These are phyloP conservation scores for Helicostylum pulchrum DNA, from an alignment of 192 early-diverging fungal species.

Conservation along the genomic window DNA sequence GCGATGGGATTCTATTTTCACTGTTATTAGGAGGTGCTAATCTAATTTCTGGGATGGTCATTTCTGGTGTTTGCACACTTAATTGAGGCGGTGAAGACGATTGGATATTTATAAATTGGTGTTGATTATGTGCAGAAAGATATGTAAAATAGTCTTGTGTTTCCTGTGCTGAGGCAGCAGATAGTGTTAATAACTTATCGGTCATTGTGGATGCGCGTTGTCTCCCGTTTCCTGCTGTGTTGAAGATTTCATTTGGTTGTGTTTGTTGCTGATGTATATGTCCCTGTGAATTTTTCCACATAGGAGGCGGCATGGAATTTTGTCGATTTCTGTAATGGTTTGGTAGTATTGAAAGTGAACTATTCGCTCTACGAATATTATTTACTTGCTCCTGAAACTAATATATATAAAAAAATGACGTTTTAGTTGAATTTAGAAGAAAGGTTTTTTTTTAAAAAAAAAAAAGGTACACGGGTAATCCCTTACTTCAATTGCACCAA, in stretches of 20 bases:
- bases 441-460: not conserved
- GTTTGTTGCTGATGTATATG: too few species aligned
- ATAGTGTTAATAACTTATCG: not conserved
- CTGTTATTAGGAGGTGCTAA: constrained; percentile 13
- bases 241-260: not conserved
- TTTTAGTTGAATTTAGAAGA: constrained; percentile 8
- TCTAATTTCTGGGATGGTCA: constrained; percentile 18
- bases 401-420: not conserved
- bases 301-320: constrained; percentile 15
- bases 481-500: constrained; percentile 51
- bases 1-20: not conserved
- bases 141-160: constrained; percentile 15
- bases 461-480: too few species aligned
- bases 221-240: not conserved
- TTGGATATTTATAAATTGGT: not conserved
- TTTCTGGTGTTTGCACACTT: constrained; percentile 5
- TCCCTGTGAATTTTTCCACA: constrained; percentile 4
- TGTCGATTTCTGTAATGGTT: not conserved
- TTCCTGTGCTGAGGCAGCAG: not conserved
- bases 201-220: constrained; percentile 15
- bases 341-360: not conserved
- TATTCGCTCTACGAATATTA: constrained; percentile 12
- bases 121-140: constrained; percentile 1
- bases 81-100: constrained; percentile 2
- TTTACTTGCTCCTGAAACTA: constrained; percentile 32